Conservation (phyloP, 768 basidiomycete genomes). For the Agaricus subrufescens region DNA sequence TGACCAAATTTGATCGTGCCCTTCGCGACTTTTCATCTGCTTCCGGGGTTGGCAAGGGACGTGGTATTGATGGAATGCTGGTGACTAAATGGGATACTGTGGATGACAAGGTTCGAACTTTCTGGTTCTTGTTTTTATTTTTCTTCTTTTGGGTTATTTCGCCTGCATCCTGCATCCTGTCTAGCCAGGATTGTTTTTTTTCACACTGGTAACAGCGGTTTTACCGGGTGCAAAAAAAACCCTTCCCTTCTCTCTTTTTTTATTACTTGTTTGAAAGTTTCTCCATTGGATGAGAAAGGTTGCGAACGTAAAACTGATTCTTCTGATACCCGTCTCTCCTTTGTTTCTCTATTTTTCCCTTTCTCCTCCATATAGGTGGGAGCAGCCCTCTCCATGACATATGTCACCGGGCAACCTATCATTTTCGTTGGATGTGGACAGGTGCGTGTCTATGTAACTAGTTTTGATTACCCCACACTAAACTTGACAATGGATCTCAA, state of each 20-base stretch:
- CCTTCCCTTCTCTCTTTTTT: not conserved
- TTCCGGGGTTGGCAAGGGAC: constrained; percentile 60
- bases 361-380: constrained; percentile 62
- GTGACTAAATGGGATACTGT: constrained; percentile 99
- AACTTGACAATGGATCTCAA: too few species aligned
- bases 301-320: not conserved
- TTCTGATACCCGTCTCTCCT: not conserved
- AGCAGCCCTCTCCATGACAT: constrained; percentile 98
- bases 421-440: constrained; percentile 98
- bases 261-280: not conserved
- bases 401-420: constrained; percentile 97
- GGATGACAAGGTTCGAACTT: constrained; percentile 75
- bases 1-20: constrained; percentile 94
- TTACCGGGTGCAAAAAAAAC: too few species aligned
- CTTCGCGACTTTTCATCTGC: constrained; percentile 87
- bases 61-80: constrained; percentile 97
- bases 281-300: not conserved
- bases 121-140: constrained; percentile 1
- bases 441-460: constrained; percentile 38
- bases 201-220: too few species aligned
- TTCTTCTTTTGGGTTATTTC: not conserved
- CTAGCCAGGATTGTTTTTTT: too few species aligned
- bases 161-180: not conserved
- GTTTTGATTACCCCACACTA: not conserved
- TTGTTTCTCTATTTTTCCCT: too few species aligned